Evolutionary conservation across 2,329 filamentous ascomycete genomes (phyloP).

Genomic region (Colletotrichum abscissum): DNA sequence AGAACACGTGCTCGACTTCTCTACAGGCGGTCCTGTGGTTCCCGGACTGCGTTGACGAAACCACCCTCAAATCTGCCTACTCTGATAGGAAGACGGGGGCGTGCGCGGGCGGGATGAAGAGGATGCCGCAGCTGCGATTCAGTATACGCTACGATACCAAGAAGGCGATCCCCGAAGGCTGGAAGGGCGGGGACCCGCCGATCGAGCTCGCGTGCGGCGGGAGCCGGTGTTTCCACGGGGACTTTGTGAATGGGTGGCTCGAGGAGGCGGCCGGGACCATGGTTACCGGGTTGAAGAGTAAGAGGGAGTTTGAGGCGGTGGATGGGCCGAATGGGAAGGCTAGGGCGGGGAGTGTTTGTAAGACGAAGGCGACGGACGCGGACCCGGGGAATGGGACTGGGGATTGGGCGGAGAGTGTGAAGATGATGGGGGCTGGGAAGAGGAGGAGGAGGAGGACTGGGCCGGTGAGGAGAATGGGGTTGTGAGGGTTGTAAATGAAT

Average conservation of each 20-base stretch:
- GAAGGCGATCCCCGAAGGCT: conserved; percentile 53
- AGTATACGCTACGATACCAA: conserved; percentile 57
- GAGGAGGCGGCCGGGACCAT: conserved; percentile 51
- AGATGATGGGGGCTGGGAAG: background rate
- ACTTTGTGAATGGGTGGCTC: conserved; percentile 59
- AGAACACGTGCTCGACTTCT: conserved; percentile 41
- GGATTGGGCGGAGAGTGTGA: background rate
- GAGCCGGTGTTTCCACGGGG: conserved; percentile 54
- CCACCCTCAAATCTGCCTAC: conserved; percentile 36
- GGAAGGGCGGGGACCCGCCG: conserved; percentile 54
- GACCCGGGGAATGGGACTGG: background rate
- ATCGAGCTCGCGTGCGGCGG: conserved; percentile 55
- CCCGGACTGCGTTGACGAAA: conserved; percentile 39
- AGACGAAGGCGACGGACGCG: conserved; percentile 40
- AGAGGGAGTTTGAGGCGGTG: conserved; percentile 36
- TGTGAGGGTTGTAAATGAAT: background rate
- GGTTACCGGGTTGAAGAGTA: conserved; percentile 47
- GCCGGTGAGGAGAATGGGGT: background rate
- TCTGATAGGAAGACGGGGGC: conserved; percentile 37
- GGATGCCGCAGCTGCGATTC: conserved; percentile 59
- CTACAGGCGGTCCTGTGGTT: conserved; percentile 39
- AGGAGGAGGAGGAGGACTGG: background rate
- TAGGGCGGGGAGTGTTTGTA: conserved; percentile 38
- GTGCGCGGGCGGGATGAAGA: conserved; percentile 54
- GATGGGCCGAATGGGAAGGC: conserved; percentile 47